phyloP scores from a whole-genome alignment of 345 rosid species.

The Arabidopsis thaliana region DNA sequence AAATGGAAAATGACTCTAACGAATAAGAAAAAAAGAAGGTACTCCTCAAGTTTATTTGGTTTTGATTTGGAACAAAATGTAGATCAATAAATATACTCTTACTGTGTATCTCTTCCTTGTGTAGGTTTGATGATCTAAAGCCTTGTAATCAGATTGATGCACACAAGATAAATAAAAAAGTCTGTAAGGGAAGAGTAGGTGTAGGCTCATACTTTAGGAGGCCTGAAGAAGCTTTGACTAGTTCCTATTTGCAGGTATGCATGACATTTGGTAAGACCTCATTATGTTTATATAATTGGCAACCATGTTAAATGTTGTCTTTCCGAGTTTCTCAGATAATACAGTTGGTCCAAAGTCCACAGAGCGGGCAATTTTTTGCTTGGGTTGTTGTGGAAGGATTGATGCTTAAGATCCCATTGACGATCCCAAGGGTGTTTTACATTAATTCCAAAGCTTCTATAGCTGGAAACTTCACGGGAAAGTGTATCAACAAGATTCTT shows the following conservation, averaged over 20 bases:
- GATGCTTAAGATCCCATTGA: constrained; percentile 88
- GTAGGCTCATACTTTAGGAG: constrained; percentile 78
- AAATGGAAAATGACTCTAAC: constrained; percentile 72
- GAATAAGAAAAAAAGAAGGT: constrained; percentile 82
- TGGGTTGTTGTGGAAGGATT: constrained; percentile 93
- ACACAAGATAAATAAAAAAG: constrained; percentile 48
- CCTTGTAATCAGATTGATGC: constrained; percentile 37
- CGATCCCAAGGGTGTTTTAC: constrained; percentile 78
- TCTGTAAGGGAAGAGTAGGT: constrained; percentile 53
- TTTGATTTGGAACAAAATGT: constrained; percentile 7
- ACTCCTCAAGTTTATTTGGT: neutral
- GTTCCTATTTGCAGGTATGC: constrained; percentile 80
- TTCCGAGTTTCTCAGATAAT: constrained; percentile 61
- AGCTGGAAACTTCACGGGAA: constrained; percentile 50
- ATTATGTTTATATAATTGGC: constrained; percentile 28
- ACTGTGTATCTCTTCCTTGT: constrained; percentile 3
- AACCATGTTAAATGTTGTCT: constrained; percentile 21
- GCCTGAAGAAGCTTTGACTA: constrained; percentile 76
- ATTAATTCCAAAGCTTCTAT: constrained; percentile 60
- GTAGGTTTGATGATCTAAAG: neutral
- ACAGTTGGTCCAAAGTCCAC: constrained; percentile 74
- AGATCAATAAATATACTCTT: neutral
- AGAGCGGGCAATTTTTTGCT: constrained; percentile 67
- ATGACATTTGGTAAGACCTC: neutral
- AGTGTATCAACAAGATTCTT: constrained; percentile 76